A percentile compares a stretch with the other conserved stretches of the same genome.
Evolutionary conservation across 2,329 filamentous ascomycete species (phyloP).

Genomic region (Cladosporium colombiae): DNA sequence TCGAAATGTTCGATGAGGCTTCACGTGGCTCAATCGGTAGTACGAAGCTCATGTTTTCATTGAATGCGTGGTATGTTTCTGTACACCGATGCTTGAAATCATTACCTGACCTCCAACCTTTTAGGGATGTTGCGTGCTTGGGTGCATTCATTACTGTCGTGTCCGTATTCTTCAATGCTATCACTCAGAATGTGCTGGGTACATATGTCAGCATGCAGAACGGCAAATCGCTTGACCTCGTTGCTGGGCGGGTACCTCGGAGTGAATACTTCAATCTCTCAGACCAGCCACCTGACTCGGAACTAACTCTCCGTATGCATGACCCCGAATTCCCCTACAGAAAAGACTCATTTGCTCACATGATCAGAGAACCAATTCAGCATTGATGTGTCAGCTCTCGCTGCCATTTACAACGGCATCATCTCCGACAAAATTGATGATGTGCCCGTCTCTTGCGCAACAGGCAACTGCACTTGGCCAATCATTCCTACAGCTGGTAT

Average conservation of each 20-base stretch:
- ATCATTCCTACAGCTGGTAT: conserved; percentile 14
- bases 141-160: conserved; percentile 17
- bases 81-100: background rate
- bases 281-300: background rate
- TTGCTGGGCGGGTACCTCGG: conserved; percentile 1
- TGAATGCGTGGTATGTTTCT: conserved; percentile 8
- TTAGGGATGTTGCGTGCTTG: conserved; percentile 15
- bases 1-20: conserved; percentile 20
- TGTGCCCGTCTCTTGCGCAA: conserved; percentile 16
- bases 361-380: background rate
- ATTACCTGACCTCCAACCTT: background rate
- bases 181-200: conserved; percentile 17
- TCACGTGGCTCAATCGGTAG: conserved; percentile 20
- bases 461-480: conserved; percentile 21
- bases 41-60: conserved; percentile 5
- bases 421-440: conserved; percentile 7
- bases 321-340: background rate
- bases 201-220: conserved; percentile 1
- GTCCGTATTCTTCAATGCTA: conserved; percentile 15
- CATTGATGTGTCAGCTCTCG: conserved; percentile 8
- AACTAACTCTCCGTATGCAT: conserved; percentile 5
- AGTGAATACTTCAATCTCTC: conserved; percentile 8
- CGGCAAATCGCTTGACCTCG: background rate
- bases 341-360: background rate
- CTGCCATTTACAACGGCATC: conserved; percentile 13